These are phyloP conservation scores for Filobasidium floriforme DNA, from an alignment of 768 basidiomycete genomes.

Conservation along the genomic window DNA sequence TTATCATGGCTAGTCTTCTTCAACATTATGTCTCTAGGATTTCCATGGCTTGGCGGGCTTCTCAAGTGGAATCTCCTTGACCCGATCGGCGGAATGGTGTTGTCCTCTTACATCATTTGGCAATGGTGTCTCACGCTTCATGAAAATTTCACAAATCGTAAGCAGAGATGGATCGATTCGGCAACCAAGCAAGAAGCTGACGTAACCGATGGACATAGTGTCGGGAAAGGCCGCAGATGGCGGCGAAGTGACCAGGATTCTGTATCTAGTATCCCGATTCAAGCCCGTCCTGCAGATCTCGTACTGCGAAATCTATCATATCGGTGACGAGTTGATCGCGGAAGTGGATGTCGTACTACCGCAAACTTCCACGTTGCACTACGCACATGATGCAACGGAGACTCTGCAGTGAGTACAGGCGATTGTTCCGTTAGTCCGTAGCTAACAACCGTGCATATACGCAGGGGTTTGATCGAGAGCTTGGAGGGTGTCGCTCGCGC, in stretches of 20 bases:
- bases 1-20: constrained; percentile 34
- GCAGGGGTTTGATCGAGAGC: constrained; percentile 22
- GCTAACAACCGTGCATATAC: background rate
- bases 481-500: constrained; percentile 43
- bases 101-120: constrained; percentile 44
- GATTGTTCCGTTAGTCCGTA: constrained; percentile 34
- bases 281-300: constrained; percentile 43
- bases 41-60: constrained; percentile 42
- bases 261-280: constrained; percentile 47
- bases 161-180: constrained; percentile 2
- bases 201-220: constrained; percentile 30
- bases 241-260: constrained; percentile 39
- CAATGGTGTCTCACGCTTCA: constrained; percentile 45
- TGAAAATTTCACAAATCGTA: constrained; percentile 46
- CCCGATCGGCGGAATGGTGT: constrained; percentile 46
- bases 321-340: constrained; percentile 40
- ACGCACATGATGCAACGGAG: constrained; percentile 46
- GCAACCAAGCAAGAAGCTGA: constrained; percentile 9
- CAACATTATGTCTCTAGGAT: constrained; percentile 47
- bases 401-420: constrained; percentile 37
- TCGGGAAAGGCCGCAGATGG: constrained; percentile 35
- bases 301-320: constrained; percentile 46
- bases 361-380: constrained; percentile 32
- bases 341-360: constrained; percentile 41
- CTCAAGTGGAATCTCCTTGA: constrained; percentile 43